phyloP scores from a whole-genome alignment of 169 alveolate species.

The Amoebophrya sp. region DNA sequence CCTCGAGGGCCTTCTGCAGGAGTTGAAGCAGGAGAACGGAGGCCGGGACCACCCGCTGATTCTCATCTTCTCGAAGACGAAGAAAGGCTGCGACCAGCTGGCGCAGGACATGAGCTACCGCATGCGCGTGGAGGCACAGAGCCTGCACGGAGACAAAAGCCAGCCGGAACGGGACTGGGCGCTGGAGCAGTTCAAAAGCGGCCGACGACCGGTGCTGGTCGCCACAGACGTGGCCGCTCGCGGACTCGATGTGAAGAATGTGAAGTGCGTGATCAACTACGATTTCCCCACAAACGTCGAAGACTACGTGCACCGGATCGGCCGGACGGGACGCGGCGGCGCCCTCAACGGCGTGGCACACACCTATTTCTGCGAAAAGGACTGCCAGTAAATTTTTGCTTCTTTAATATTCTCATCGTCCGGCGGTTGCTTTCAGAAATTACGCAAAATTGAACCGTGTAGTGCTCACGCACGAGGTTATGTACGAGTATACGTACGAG shows the following conservation, averaged over 20 bases:
- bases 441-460: too few species aligned
- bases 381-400: neutral
- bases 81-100: slow-evolving; percentile 52
- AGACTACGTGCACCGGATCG: slow-evolving; percentile 91
- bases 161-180: slow-evolving; percentile 52
- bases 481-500: too few species aligned
- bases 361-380: neutral
- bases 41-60: slow-evolving; percentile 28
- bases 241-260: slow-evolving; percentile 91
- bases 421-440: too few species aligned
- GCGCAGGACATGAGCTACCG: slow-evolving; percentile 59
- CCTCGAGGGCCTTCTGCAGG: slow-evolving; percentile 34
- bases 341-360: slow-evolving; percentile 22
- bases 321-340: slow-evolving; percentile 86
- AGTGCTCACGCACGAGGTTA: too few species aligned
- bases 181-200: slow-evolving; percentile 51
- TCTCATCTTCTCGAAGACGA: slow-evolving; percentile 55
- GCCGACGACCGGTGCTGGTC: slow-evolving; percentile 74
- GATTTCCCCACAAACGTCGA: slow-evolving; percentile 89
- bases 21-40: slow-evolving; percentile 43
- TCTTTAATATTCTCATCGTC: too few species aligned
- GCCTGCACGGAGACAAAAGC: slow-evolving; percentile 81
- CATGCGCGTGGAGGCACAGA: slow-evolving; percentile 46
- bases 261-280: slow-evolving; percentile 82
- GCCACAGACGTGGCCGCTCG: slow-evolving; percentile 98